Evolutionary conservation across 2,329 filamentous ascomycete genomes (phyloP).

Genomic region (Tolypocladium endophyticum): DNA sequence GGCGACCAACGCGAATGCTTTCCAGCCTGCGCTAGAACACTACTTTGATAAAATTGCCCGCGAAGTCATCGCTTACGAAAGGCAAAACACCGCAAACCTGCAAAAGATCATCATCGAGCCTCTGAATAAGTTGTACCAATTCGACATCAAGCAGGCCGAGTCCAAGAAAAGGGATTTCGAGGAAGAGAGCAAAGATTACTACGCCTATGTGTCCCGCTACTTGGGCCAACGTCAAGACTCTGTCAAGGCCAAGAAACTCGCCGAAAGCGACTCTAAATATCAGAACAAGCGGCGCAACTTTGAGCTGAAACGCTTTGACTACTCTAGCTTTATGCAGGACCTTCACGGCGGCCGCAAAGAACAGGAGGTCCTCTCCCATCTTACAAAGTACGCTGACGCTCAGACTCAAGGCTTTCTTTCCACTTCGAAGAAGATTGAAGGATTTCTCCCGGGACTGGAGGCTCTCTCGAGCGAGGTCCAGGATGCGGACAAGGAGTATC

Average conservation of each 20-base stretch:
- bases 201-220: conserved; percentile 88
- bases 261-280: conserved; percentile 91
- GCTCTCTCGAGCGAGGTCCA: conserved; percentile 82
- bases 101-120: conserved; percentile 94
- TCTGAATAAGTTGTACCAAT: conserved; percentile 78
- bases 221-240: conserved; percentile 94
- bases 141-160: conserved; percentile 97
- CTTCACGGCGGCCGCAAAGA: conserved; percentile 98
- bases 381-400: conserved; percentile 87
- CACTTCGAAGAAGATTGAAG: conserved; percentile 79
- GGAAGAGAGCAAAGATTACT: conserved; percentile 97
- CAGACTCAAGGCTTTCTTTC: conserved; percentile 76
- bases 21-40: conserved; percentile 93
- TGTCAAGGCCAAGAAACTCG: conserved; percentile 92
- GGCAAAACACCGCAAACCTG: conserved; percentile 70
- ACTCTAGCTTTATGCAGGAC: conserved; percentile 98
- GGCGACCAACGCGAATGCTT: conserved; percentile 84
- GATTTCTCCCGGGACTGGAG: conserved; percentile 78
- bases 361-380: conserved; percentile 86
- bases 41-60: conserved; percentile 96
- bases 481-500: conserved; percentile 91
- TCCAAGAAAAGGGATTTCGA: conserved; percentile 96
- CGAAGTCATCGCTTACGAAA: conserved; percentile 81
- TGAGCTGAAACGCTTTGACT: conserved; percentile 95
- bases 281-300: conserved; percentile 89